Conservation (phyloP, 2,329 filamentous ascomycete species). For the Graphium sp. region DNA sequence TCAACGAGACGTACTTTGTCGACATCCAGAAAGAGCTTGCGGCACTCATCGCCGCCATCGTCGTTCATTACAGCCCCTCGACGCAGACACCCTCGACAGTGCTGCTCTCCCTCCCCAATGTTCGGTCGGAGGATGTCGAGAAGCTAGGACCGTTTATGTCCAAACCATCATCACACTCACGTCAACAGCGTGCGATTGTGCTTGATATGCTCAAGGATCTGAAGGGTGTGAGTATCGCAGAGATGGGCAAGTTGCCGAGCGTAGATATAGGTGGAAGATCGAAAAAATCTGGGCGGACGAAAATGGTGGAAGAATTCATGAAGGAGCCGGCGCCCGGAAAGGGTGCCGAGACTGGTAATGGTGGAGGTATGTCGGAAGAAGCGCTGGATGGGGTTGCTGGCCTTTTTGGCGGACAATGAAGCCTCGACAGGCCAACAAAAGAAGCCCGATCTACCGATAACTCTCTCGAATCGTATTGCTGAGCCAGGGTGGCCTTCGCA, state of each 20-base stretch:
- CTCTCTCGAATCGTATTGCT: not conserved
- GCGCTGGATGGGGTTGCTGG: slow-evolving; percentile 36
- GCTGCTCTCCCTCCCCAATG: slow-evolving; percentile 64
- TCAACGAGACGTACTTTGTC: slow-evolving; percentile 93
- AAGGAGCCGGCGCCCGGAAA: slow-evolving; percentile 23
- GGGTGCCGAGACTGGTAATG: slow-evolving; percentile 12
- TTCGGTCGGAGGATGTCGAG: slow-evolving; percentile 52
- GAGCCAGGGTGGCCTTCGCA: too few species aligned
- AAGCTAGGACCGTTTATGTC: slow-evolving; percentile 43
- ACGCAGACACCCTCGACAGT: slow-evolving; percentile 58
- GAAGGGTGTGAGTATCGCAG: slow-evolving; percentile 80
- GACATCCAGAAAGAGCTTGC: slow-evolving; percentile 90
- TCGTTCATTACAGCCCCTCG: slow-evolving; percentile 55
- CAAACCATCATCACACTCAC: slow-evolving; percentile 40
- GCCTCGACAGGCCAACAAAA: not conserved
- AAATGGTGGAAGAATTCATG: slow-evolving; percentile 53
- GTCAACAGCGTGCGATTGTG: slow-evolving; percentile 66
- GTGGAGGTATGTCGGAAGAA: slow-evolving; percentile 25
- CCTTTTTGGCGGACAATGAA: slow-evolving; percentile 22
- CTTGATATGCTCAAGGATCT: slow-evolving; percentile 74
- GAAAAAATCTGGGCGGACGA: slow-evolving; percentile 31
- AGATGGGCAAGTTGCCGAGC: slow-evolving; percentile 70
- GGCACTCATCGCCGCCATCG: slow-evolving; percentile 69
- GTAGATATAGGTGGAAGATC: slow-evolving; percentile 17
- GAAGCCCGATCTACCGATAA: too few species aligned